Conservation (phyloP, 2,329 filamentous ascomycete species). For the Tolypocladium inflatum region DNA sequence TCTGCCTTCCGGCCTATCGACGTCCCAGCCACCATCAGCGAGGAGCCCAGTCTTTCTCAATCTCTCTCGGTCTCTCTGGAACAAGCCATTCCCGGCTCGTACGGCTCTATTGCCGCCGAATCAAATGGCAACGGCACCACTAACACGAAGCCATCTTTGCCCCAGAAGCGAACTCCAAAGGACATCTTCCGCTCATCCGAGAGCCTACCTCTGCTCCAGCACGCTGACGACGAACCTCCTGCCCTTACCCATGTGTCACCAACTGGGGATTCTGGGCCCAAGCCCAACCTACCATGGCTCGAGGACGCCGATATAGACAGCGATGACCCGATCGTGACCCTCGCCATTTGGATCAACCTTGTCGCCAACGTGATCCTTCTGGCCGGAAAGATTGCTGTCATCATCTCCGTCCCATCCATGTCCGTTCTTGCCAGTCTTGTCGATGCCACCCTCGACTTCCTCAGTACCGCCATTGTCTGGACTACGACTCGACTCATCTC, state of each 20-base stretch:
- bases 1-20: conserved; percentile 45
- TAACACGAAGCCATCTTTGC: conserved; percentile 13
- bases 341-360: conserved; percentile 83
- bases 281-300: conserved; percentile 57
- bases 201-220: conserved; percentile 52
- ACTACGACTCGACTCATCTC: conserved; percentile 63
- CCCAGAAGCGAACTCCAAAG: conserved; percentile 72
- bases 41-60: conserved; percentile 43
- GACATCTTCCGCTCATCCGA: conserved; percentile 75
- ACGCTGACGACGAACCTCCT: conserved; percentile 33
- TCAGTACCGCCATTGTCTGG: conserved; percentile 75
- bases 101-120: conserved; percentile 18
- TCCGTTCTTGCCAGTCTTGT: conserved; percentile 74
- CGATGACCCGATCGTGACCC: conserved; percentile 64
- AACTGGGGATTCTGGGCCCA: conserved; percentile 23
- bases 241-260: conserved; percentile 15
- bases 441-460: conserved; percentile 70
- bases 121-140: conserved; percentile 10
- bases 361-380: conserved; percentile 68
- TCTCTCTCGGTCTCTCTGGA: conserved; percentile 9
- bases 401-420: conserved; percentile 69
- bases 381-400: conserved; percentile 66
- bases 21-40: conserved; percentile 66
- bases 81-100: conserved; percentile 13
- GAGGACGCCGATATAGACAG: conserved; percentile 66